Evolutionary conservation across 2,329 filamentous ascomycete genomes (phyloP).

Genomic region (Colletotrichum filicis): DNA sequence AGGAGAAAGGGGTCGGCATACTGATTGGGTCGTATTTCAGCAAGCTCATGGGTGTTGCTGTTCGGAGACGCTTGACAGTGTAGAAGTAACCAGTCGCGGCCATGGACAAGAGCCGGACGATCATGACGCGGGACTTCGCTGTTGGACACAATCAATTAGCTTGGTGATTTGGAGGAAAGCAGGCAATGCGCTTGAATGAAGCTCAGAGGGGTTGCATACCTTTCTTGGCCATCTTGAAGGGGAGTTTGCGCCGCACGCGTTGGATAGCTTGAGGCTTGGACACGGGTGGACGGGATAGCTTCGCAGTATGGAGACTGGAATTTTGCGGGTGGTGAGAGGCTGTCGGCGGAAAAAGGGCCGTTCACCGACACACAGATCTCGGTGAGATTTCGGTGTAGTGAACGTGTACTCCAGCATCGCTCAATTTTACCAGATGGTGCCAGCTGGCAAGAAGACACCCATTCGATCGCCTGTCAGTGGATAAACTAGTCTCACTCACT

Average conservation of each 20-base stretch:
- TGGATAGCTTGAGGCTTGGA: conserved; percentile 26
- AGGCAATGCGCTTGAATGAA: too few species aligned
- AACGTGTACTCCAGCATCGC: neutral
- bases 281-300: conserved; percentile 22
- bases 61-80: conserved; percentile 85
- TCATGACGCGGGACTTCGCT: conserved; percentile 93
- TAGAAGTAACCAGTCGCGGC: conserved; percentile 99
- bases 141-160: conserved; percentile 31
- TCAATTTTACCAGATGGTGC: neutral
- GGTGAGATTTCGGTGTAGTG: conserved; percentile 4
- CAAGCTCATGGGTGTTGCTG: conserved; percentile 89
- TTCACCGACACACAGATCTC: too few species aligned
- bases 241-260: conserved; percentile 2
- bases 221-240: conserved; percentile 37
- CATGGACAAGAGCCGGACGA: conserved; percentile 97
- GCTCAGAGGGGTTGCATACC: neutral
- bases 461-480: too few species aligned
- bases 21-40: conserved; percentile 98
- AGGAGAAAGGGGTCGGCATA: conserved; percentile 53
- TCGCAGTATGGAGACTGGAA: conserved; percentile 18
- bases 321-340: conserved; percentile 18
- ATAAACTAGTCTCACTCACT: neutral
- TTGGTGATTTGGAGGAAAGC: neutral
- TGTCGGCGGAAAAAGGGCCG: conserved; percentile 32
- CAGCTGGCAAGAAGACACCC: neutral